These are phyloP conservation scores for Epichloe glyceriae DNA, from an alignment of 2,329 filamentous ascomycete species.

Conservation along the genomic window DNA sequence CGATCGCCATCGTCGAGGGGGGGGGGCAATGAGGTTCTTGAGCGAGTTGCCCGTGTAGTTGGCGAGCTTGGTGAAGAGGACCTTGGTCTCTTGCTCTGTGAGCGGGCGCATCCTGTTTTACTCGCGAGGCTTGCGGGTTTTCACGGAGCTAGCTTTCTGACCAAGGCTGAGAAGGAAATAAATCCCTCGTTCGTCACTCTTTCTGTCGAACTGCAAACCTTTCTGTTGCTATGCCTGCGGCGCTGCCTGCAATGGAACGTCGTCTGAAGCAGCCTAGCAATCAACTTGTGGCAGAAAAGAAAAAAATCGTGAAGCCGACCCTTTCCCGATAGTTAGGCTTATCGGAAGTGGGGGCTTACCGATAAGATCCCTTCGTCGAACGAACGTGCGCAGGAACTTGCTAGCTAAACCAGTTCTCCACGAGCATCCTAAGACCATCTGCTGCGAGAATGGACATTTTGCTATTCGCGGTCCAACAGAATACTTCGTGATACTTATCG, in stretches of 20 bases:
- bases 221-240: neutral
- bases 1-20: conserved; percentile 61
- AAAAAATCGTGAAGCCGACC: neutral
- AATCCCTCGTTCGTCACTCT: neutral
- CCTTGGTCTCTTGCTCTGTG: conserved; percentile 66
- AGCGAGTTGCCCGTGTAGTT: conserved; percentile 83
- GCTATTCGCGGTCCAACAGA: no score
- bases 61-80: conserved; percentile 83
- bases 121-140: neutral
- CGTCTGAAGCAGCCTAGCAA: neutral
- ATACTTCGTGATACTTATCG: no score
- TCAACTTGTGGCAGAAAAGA: neutral
- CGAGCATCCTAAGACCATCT: neutral
- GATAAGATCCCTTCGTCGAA: neutral
- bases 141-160: neutral
- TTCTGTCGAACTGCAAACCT: neutral
- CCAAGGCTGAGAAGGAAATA: no score
- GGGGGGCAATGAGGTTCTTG: conserved; percentile 68
- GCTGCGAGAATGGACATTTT: no score
- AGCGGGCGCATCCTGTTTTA: conserved; percentile 56
- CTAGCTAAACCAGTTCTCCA: neutral
- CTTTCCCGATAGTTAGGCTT: neutral
- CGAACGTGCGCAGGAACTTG: neutral
- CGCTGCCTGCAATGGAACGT: neutral
- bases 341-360: conserved; percentile 2